Evolutionary conservation across 2,329 filamentous ascomycete species (phyloP).

Genomic region (Cyphellophora attinorum): DNA sequence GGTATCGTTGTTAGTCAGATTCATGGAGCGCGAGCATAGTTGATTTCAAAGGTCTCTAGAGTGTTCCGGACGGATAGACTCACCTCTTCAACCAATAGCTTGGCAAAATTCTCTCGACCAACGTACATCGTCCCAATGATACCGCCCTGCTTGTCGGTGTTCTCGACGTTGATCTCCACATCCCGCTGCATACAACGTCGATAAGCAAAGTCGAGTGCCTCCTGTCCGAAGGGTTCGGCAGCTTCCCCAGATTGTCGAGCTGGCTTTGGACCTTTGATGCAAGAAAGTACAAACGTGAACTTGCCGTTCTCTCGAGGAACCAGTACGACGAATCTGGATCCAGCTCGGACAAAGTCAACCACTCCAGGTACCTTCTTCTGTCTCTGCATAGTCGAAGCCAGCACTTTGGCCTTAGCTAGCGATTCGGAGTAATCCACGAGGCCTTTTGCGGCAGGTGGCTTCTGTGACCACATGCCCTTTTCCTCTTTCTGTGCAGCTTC

Average conservation of each 20-base stretch:
- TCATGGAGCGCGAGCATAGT: no score
- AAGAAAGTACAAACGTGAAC: conserved; percentile 86
- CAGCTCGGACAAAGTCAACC: conserved; percentile 97
- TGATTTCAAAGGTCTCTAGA: no score
- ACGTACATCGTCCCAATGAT: conserved; percentile 94
- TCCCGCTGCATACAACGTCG: conserved; percentile 85
- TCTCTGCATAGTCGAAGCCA: conserved; percentile 74
- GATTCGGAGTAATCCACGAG: conserved; percentile 87
- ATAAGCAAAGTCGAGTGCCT: conserved; percentile 86
- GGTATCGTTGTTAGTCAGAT: no score
- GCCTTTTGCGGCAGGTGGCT: conserved; percentile 71
- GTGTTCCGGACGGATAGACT: no score
- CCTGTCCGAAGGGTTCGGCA: conserved; percentile 88
- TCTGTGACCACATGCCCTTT: conserved; percentile 92
- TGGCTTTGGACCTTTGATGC: conserved; percentile 81
- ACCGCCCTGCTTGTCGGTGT: conserved; percentile 90
- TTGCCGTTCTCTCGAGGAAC: conserved; percentile 90
- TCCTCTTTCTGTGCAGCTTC: conserved; percentile 66
- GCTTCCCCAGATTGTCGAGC: conserved; percentile 70
- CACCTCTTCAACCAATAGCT: conserved; percentile 88
- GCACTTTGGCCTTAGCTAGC: conserved; percentile 89
- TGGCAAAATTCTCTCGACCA: conserved; percentile 91
- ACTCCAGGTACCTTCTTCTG: conserved; percentile 89
- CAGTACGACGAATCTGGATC: conserved; percentile 83
- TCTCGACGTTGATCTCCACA: conserved; percentile 89